Percentiles rank a stretch among this genome's conserved stretches.
These are phyloP conservation scores for Venturia pyrina DNA, from an alignment of 2,329 filamentous ascomycete genomes.

Conservation along the genomic window DNA sequence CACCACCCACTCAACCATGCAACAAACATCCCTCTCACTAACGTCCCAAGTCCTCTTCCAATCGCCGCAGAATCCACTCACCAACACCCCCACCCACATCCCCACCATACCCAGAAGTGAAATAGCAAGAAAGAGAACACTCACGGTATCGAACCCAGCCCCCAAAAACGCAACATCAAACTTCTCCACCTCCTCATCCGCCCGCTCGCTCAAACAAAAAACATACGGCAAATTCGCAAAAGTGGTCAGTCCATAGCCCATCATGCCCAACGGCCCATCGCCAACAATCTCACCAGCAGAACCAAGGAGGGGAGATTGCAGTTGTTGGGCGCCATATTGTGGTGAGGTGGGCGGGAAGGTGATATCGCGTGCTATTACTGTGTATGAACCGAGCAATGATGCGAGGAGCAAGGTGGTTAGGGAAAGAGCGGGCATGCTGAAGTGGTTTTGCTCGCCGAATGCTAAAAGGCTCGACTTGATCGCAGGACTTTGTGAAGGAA, in stretches of 20 bases:
- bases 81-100: background rate
- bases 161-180: constrained; percentile 42
- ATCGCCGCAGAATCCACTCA: background rate
- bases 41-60: no score
- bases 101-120: background rate
- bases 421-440: background rate
- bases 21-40: no score
- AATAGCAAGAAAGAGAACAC: constrained; percentile 10
- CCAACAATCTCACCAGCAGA: background rate
- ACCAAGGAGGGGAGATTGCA: background rate
- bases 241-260: constrained; percentile 31
- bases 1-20: background rate
- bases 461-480: background rate
- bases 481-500: background rate
- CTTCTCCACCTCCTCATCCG: constrained; percentile 24
- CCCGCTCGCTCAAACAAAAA: constrained; percentile 30
- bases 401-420: background rate
- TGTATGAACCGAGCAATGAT: background rate
- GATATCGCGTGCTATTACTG: background rate
- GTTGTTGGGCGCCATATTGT: background rate
- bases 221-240: constrained; percentile 40
- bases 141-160: constrained; percentile 40
- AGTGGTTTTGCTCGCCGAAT: background rate
- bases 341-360: constrained; percentile 2
- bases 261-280: background rate